Conservation (phyloP, 257 asterid genomes). For the Solanum chmielewskii region DNA sequence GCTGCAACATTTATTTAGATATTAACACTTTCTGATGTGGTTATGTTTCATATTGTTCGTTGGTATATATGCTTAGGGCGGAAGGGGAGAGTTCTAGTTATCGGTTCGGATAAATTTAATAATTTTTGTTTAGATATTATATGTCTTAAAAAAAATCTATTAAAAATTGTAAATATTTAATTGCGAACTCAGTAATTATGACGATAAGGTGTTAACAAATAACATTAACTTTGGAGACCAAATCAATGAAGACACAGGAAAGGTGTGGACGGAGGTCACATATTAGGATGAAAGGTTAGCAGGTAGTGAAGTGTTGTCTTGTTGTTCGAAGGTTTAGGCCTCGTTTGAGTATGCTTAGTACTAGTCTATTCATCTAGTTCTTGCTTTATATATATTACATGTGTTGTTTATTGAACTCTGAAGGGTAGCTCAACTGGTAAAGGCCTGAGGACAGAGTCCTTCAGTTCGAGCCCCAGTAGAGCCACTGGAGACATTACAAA, state of each 20-base stretch:
- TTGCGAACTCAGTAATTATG: not conserved
- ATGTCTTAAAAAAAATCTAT: not conserved
- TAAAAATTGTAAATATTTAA: not conserved
- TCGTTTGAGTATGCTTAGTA: not conserved
- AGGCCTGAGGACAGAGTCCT: too few relatives aligned
- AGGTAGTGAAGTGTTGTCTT: not conserved
- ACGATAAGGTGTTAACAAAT: not conserved
- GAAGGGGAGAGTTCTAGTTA: not conserved
- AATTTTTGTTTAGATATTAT: not conserved
- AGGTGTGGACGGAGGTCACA: not conserved
- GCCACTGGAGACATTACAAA: too few relatives aligned
- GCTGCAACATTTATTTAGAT: not conserved
- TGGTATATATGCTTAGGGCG: not conserved
- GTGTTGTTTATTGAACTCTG: too few relatives aligned
- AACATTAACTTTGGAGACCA: not conserved
- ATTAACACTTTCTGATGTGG: not conserved
- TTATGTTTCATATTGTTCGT: not conserved
- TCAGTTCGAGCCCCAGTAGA: too few relatives aligned
- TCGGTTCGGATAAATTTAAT: rapidly evolving
- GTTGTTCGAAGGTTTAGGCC: not conserved
- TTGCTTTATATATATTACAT: too few relatives aligned
- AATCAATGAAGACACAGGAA: not conserved
- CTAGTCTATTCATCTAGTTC: not conserved
- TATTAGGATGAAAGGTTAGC: not conserved
- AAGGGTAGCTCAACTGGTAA: too few relatives aligned